Conservation (phyloP, 352 stramenopile species). For the Phytophthora pseudosyringae region DNA sequence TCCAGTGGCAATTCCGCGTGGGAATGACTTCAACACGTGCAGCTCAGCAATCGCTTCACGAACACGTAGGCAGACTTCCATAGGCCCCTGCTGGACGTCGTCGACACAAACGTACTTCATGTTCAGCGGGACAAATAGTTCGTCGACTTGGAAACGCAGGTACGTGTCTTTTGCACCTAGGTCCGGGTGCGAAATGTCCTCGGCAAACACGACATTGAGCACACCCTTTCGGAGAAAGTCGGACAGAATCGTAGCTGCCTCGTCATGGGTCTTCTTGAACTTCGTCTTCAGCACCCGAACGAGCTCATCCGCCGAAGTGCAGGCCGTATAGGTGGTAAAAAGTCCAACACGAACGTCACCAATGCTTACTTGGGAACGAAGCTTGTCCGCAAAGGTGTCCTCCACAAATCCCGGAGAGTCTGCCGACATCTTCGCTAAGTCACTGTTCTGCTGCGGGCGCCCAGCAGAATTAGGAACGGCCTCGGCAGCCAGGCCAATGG, state of each 20-base stretch:
- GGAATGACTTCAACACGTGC: constrained; percentile 70
- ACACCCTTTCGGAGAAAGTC: constrained; percentile 52
- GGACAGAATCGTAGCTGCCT: constrained; percentile 51
- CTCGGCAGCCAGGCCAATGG: constrained; percentile 58
- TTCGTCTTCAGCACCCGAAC: constrained; percentile 60
- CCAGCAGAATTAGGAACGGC: constrained; percentile 32
- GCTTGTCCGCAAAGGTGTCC: constrained; percentile 68
- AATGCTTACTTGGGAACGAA: constrained; percentile 64
- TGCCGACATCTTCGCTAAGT: constrained; percentile 47
- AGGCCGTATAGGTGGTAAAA: constrained; percentile 76
- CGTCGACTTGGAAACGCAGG: constrained; percentile 86
- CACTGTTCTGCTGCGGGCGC: constrained; percentile 43
- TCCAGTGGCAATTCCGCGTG: constrained; percentile 71
- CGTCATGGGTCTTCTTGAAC: constrained; percentile 57
- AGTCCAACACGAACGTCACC: constrained; percentile 69
- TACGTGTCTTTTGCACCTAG: constrained; percentile 60
- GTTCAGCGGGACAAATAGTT: constrained; percentile 82
- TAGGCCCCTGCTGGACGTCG: constrained; percentile 48
- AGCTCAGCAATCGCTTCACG: constrained; percentile 74
- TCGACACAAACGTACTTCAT: constrained; percentile 77
- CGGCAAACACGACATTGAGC: constrained; percentile 64
- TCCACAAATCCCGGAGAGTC: constrained; percentile 51
- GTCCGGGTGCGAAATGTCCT: constrained; percentile 54
- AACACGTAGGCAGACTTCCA: constrained; percentile 76
- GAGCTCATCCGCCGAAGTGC: constrained; percentile 59